phyloP scores from a whole-genome alignment of 2,329 filamentous ascomycete genomes.

The Colletotrichum gigasporum region DNA sequence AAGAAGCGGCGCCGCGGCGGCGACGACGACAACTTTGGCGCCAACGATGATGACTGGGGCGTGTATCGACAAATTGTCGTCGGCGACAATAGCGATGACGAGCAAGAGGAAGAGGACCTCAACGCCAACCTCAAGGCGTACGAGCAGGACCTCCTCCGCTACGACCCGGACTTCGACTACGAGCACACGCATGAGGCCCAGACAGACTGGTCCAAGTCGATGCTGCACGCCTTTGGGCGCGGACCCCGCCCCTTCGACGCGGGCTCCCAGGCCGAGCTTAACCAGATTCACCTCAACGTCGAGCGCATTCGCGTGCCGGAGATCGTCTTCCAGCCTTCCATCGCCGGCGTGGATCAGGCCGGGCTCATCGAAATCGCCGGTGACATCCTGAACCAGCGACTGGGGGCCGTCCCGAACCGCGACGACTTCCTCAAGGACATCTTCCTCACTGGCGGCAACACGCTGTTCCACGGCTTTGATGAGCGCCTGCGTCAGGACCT shows the following conservation, averaged over 20 bases:
- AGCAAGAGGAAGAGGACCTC: conserved; percentile 92
- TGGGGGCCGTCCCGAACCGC: conserved; percentile 66
- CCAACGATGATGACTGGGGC: conserved; percentile 97
- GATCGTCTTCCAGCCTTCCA: conserved; percentile 90
- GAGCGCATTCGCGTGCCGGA: conserved; percentile 95
- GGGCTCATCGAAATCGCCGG: conserved; percentile 92
- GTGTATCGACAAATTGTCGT: conserved; percentile 94
- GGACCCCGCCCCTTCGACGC: conserved; percentile 88
- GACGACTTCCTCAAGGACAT: conserved; percentile 83
- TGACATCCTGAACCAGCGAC: conserved; percentile 86
- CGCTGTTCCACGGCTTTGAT: conserved; percentile 86
- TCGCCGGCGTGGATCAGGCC: conserved; percentile 92
- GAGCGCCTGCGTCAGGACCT: conserved; percentile 80
- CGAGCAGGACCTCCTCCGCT: conserved; percentile 84
- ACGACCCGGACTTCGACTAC: conserved; percentile 90
- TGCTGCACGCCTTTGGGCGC: conserved; percentile 89
- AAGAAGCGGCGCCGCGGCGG: conserved; percentile 87
- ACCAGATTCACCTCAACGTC: conserved; percentile 95
- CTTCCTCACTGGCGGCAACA: conserved; percentile 95
- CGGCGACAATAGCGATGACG: conserved; percentile 83
- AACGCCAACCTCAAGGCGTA: conserved; percentile 76
- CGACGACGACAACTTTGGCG: conserved; percentile 96
- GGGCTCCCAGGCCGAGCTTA: conserved; percentile 79
- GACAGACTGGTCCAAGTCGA: conserved; percentile 91
- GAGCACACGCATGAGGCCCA: conserved; percentile 92